Conservation (phyloP, 1,284 basidiomycete species). For the Sanghuangporus weigelae region DNA sequence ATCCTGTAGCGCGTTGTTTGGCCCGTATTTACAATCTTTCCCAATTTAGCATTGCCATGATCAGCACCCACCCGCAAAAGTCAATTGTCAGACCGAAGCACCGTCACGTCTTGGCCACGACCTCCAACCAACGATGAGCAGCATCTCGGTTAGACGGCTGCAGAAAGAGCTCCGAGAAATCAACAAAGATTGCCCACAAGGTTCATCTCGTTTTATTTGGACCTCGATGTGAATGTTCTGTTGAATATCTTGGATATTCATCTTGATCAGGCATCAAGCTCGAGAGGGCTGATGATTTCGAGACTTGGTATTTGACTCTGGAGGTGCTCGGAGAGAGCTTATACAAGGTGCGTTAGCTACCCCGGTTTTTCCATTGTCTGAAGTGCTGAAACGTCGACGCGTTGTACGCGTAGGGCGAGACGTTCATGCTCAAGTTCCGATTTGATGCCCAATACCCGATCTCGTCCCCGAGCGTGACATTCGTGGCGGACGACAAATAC, state of each 20-base stretch:
- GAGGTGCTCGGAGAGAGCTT: constrained; percentile 76
- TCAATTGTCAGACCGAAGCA: neutral
- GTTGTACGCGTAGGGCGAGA: constrained; percentile 50
- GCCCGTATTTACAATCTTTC: neutral
- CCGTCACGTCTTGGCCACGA: neutral
- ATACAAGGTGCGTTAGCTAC: constrained; percentile 48
- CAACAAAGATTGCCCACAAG: constrained; percentile 22
- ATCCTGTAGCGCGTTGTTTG: neutral
- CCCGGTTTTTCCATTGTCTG: neutral
- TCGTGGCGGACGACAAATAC: constrained; percentile 58
- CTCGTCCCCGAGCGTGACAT: constrained; percentile 77
- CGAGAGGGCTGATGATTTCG: constrained; percentile 65
- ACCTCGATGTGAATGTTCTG: neutral
- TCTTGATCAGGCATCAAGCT: constrained; percentile 60
- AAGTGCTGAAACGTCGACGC: neutral
- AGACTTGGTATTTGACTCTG: constrained; percentile 67
- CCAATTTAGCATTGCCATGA: neutral
- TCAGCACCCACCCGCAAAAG: too few species aligned
- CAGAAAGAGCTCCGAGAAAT: constrained; percentile 29
- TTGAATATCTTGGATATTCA: neutral
- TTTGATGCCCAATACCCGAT: constrained; percentile 77
- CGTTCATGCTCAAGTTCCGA: constrained; percentile 69
- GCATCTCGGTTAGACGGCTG: constrained; percentile 24
- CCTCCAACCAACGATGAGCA: constrained; percentile 19
- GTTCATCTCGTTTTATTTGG: constrained; percentile 8